Percentiles rank a stretch among this genome's conserved stretches.
Evolutionary conservation across 352 stramenopile species (phyloP).

Genomic region (Globisporangium rhizosaccharum): DNA sequence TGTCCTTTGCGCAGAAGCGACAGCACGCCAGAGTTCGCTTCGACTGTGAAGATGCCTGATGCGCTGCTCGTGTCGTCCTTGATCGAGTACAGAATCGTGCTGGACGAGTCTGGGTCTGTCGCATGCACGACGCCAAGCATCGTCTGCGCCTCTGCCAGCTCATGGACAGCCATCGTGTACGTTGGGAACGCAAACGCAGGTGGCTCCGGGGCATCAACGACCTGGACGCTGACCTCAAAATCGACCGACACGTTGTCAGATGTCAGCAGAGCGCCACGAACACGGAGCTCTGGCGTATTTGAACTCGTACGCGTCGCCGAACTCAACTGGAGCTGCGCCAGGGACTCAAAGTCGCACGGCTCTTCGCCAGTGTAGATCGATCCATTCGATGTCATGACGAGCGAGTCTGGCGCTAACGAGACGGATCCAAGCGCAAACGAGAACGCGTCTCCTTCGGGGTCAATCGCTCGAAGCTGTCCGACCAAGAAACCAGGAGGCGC

Average conservation of each 20-base stretch:
- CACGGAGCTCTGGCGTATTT: neutral
- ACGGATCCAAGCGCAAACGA: conserved; percentile 26
- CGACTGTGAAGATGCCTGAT: neutral
- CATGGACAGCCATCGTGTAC: conserved; percentile 35
- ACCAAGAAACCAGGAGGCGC: conserved; percentile 11
- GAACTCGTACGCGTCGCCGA: too few relatives aligned
- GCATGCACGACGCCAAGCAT: conserved; percentile 38
- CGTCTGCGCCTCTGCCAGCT: conserved; percentile 23
- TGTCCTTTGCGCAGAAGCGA: conserved; percentile 7
- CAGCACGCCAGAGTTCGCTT: conserved; percentile 1
- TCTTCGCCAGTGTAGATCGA: conserved; percentile 6
- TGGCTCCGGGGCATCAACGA: conserved; percentile 17
- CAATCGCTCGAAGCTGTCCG: conserved; percentile 29
- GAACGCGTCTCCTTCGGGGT: conserved; percentile 46
- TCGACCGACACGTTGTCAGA: conserved; percentile 1
- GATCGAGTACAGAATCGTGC: conserved; percentile 23
- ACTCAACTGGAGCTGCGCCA: conserved; percentile 1
- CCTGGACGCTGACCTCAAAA: conserved; percentile 1
- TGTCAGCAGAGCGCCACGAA: conserved; percentile 3
- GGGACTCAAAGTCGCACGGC: conserved; percentile 6
- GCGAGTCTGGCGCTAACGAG: conserved; percentile 17
- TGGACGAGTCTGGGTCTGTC: conserved; percentile 30
- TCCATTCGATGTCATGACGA: conserved; percentile 5
- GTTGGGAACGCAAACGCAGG: conserved; percentile 18
- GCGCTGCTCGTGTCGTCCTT: neutral